phyloP scores from a whole-genome alignment of 345 rosid species.

The Eucalyptus regnans region DNA sequence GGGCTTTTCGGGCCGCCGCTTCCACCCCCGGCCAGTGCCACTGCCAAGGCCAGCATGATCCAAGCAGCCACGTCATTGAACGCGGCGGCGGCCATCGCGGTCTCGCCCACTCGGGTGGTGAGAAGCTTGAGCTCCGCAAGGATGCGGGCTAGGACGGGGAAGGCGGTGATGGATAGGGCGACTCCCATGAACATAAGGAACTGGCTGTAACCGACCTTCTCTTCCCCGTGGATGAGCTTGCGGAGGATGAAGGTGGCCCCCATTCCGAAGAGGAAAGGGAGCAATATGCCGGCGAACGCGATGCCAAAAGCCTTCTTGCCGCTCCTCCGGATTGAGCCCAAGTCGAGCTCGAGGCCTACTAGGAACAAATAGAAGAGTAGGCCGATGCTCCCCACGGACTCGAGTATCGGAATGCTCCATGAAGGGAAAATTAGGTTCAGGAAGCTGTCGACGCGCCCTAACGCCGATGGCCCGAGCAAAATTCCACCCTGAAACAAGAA shows the following conservation, averaged over 20 bases:
- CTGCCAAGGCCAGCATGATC: conserved; percentile 69
- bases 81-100: conserved; percentile 92
- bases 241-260: conserved; percentile 44
- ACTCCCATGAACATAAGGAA: conserved; percentile 83
- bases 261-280: conserved; percentile 40
- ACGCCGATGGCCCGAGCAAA: conserved; percentile 45
- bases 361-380: conserved; percentile 53
- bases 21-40: conserved; percentile 56
- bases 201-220: conserved; percentile 45
- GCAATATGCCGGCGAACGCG: conserved; percentile 44
- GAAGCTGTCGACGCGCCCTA: conserved; percentile 31
- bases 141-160: conserved; percentile 90
- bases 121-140: conserved; percentile 79
- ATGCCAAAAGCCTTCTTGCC: conserved; percentile 29
- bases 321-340: conserved; percentile 18
- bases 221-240: conserved; percentile 25
- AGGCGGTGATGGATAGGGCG: conserved; percentile 87
- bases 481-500: conserved; percentile 8
- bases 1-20: conserved; percentile 46
- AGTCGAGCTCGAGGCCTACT: conserved; percentile 56
- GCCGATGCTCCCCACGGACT: conserved; percentile 44
- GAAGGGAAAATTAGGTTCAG: conserved; percentile 32
- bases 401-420: conserved; percentile 38
- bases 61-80: conserved; percentile 87
- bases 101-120: conserved; percentile 58